Percentiles rank a stretch among this genome's conserved stretches.
Evolutionary conservation across 768 basidiomycete genomes (phyloP).

Genomic region (Aureoboletus auriporus): DNA sequence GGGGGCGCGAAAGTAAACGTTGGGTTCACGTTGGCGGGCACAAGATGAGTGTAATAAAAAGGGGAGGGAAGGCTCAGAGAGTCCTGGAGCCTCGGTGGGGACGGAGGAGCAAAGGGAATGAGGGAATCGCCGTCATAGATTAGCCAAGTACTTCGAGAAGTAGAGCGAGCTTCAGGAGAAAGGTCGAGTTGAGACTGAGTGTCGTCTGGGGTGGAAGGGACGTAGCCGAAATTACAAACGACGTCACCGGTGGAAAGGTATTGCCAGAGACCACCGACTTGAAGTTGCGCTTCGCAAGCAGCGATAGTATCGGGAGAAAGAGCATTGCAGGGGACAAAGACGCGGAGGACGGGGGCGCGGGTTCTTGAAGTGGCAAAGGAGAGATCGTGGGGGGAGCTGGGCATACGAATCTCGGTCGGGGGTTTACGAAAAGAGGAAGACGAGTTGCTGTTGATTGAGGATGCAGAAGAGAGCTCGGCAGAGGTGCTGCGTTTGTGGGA

Average conservation of each 20-base stretch:
- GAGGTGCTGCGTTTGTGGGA: conserved; percentile 42
- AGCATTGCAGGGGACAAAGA: conserved; percentile 67
- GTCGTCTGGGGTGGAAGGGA: conserved; percentile 43
- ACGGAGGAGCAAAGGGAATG: conserved; percentile 56
- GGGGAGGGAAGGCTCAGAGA: conserved; percentile 68
- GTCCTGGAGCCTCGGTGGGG: conserved; percentile 46
- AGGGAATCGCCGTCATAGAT: conserved; percentile 66
- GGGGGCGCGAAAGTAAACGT: conserved; percentile 26
- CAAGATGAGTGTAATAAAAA: conserved; percentile 71
- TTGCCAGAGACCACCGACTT: conserved; percentile 64
- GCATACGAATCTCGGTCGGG: conserved; percentile 9
- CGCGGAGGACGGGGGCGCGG: conserved; percentile 70
- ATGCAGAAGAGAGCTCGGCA: conserved; percentile 43
- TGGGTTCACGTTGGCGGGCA: conserved; percentile 32
- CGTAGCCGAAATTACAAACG: conserved; percentile 76
- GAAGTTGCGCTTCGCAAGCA: conserved; percentile 65
- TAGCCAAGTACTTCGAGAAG: conserved; percentile 53
- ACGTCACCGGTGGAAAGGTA: conserved; percentile 76
- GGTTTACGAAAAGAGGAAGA: conserved; percentile 19
- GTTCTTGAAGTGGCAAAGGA: conserved; percentile 51
- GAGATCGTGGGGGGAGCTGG: conserved; percentile 57
- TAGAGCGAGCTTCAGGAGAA: conserved; percentile 16
- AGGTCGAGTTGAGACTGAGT: conserved; percentile 21
- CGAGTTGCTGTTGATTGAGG: conserved; percentile 25
- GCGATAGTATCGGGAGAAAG: conserved; percentile 44